Conservation (phyloP, 805 yeast genomes). For the Pichia deserticola region DNA sequence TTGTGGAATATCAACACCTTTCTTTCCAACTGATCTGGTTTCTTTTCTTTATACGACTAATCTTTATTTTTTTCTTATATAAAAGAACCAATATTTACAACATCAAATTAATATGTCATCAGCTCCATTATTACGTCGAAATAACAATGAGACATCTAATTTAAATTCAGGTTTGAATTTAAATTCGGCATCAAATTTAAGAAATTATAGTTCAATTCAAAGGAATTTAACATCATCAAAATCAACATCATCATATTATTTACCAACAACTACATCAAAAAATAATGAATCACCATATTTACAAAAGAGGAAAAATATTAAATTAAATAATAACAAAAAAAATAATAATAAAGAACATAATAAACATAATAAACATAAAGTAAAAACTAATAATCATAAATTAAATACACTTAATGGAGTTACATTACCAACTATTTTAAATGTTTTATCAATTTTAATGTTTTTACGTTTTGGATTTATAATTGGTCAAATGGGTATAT, state of each 20-base stretch:
- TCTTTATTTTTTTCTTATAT: not conserved
- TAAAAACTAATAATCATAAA: slow-evolving; percentile 29
- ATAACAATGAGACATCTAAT: not conserved
- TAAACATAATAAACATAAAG: too few relatives aligned
- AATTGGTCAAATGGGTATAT: slow-evolving; percentile 86
- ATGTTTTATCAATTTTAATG: slow-evolving; percentile 91
- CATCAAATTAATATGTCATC: not conserved
- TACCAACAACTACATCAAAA: too few relatives aligned
- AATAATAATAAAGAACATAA: too few relatives aligned
- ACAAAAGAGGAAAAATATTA: not conserved
- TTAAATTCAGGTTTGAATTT: not conserved
- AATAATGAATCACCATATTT: not conserved
- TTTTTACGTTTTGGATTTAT: slow-evolving; percentile 93
- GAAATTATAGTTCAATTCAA: slow-evolving; percentile 2
- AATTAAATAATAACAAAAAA: too few relatives aligned
- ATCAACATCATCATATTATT: too few relatives aligned
- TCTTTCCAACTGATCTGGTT: too few relatives aligned
- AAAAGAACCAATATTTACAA: not conserved
- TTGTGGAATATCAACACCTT: too few relatives aligned
- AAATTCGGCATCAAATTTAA: not conserved
- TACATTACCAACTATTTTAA: slow-evolving; percentile 86
- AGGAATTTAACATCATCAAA: not conserved
- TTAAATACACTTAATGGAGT: slow-evolving; percentile 84
- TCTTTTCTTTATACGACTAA: too few relatives aligned
- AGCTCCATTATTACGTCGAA: not conserved